Percentiles rank a stretch among this genome's conserved stretches.
phyloP scores from a whole-genome alignment of 805 yeast species.

The Schwanniomyces vanrijiae region DNA sequence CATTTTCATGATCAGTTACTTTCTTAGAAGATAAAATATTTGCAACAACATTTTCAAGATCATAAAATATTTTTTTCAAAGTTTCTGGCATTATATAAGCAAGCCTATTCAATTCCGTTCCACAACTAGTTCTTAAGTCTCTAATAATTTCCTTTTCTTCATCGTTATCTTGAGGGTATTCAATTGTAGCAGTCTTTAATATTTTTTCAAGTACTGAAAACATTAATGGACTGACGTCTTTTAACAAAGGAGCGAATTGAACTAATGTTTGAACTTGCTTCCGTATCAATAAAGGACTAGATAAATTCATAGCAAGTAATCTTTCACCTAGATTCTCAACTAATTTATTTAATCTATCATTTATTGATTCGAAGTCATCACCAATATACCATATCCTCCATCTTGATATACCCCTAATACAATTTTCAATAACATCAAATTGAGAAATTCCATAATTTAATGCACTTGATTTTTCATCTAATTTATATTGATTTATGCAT shows the following conservation, averaged over 20 bases:
- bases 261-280: conserved; percentile 90
- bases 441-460: conserved; percentile 78
- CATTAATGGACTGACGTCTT: conserved; percentile 72
- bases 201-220: conserved; percentile 84
- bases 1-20: conserved; percentile 86
- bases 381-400: conserved; percentile 92
- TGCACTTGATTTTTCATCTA: conserved; percentile 63
- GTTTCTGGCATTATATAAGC: conserved; percentile 95
- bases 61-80: conserved; percentile 73
- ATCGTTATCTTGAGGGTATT: conserved; percentile 68
- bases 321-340: conserved; percentile 74
- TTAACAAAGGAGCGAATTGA: conserved; percentile 87
- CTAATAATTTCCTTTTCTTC: conserved; percentile 78
- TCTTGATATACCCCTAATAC: conserved; percentile 87
- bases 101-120: conserved; percentile 89
- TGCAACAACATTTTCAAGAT: conserved; percentile 78
- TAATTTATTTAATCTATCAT: conserved; percentile 49
- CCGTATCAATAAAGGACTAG: conserved; percentile 78
- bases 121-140: conserved; percentile 88
- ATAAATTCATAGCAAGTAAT: conserved; percentile 69
- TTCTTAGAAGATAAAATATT: conserved; percentile 65
- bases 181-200: conserved; percentile 79
- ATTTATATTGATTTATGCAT: conserved; percentile 53
- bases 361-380: conserved; percentile 51
- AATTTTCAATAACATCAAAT: conserved; percentile 82